Evolutionary conservation across 345 rosid genomes (phyloP).

Genomic region (Dimocarpus longan): DNA sequence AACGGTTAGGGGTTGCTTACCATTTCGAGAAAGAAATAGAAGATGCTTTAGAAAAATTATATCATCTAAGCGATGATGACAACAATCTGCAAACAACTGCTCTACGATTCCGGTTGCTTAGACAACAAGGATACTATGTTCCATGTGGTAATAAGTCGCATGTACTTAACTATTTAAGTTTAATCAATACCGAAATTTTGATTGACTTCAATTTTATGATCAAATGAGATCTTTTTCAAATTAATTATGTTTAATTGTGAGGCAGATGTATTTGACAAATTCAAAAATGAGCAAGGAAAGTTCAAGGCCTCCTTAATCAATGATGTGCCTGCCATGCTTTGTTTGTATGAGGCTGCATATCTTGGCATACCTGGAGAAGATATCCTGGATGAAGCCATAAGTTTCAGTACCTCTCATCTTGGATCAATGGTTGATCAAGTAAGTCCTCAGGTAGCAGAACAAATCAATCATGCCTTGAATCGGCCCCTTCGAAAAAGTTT

Average conservation of each 20-base stretch:
- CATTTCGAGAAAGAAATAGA: slow-evolving; percentile 34
- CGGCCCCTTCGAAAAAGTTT: slow-evolving; percentile 16
- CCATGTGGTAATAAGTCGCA: slow-evolving; percentile 19
- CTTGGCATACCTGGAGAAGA: slow-evolving; percentile 18
- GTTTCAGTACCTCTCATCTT: slow-evolving; percentile 17
- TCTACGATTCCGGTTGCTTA: slow-evolving; percentile 34
- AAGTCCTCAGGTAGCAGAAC: background rate
- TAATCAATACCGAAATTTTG: too few relatives aligned
- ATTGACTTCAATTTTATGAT: too few relatives aligned
- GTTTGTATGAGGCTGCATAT: slow-evolving; percentile 23
- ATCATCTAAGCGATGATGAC: background rate
- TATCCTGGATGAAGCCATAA: slow-evolving; percentile 26
- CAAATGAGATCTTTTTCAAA: too few relatives aligned
- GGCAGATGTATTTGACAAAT: background rate
- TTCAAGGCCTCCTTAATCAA: slow-evolving; percentile 9
- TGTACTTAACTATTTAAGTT: background rate
- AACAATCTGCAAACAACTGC: slow-evolving; percentile 12
- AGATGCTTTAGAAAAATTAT: slow-evolving; percentile 14
- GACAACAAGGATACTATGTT: slow-evolving; percentile 29
- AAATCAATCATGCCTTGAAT: background rate
- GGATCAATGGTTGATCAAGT: background rate
- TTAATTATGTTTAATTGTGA: background rate
- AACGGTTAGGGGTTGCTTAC: slow-evolving; percentile 36
- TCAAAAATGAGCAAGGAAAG: slow-evolving; percentile 13
- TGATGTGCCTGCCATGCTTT: slow-evolving; percentile 17